phyloP scores from a whole-genome alignment of 2,329 filamentous ascomycete genomes.

The Neofusicoccum ribis region DNA sequence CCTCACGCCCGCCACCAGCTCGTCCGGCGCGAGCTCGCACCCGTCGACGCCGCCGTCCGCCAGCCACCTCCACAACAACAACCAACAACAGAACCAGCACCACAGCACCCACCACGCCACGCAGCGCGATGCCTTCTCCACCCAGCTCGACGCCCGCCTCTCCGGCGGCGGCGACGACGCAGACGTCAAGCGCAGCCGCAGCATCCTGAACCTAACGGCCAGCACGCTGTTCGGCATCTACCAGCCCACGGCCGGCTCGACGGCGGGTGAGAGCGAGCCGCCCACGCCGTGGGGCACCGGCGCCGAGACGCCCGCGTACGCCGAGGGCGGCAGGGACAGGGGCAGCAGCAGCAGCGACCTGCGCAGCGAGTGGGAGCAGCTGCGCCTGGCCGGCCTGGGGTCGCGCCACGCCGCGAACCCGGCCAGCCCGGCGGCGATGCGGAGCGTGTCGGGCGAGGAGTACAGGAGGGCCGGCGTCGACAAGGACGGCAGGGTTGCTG shows the following conservation, averaged over 20 bases:
- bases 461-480: too few species aligned
- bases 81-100: too few species aligned
- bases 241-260: constrained; percentile 57
- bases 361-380: constrained; percentile 26
- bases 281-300: constrained; percentile 78
- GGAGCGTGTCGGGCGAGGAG: not conserved
- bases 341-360: constrained; percentile 21
- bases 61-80: not conserved
- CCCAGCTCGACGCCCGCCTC: constrained; percentile 11
- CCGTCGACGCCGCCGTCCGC: constrained; percentile 26
- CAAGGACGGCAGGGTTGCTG: too few species aligned
- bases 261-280: constrained; percentile 50
- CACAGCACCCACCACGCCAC: too few species aligned
- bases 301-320: constrained; percentile 62
- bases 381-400: constrained; percentile 29
- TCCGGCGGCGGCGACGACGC: constrained; percentile 37
- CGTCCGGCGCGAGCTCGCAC: constrained; percentile 24
- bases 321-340: not conserved
- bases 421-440: not conserved
- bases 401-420: not conserved
- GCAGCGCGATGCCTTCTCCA: not conserved
- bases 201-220: constrained; percentile 80
- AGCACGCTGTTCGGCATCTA: constrained; percentile 94
- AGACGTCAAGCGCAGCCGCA: constrained; percentile 64
- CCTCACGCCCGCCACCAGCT: constrained; percentile 14